These are phyloP conservation scores for Asparagopsis taxiformis DNA, from an alignment of 31 red algal species.

Conservation along the genomic window DNA sequence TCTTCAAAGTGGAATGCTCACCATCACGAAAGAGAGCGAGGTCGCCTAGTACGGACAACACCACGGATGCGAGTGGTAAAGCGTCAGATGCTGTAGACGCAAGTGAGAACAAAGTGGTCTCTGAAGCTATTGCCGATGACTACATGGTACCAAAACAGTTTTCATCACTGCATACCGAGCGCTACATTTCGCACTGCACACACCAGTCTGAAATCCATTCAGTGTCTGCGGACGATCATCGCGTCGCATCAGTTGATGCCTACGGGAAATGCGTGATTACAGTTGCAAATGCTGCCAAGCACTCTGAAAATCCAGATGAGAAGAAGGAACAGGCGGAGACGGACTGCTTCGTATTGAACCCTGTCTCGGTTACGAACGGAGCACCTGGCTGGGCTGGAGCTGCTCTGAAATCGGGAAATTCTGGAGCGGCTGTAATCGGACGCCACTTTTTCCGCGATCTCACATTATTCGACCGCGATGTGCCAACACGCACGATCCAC, in stretches of 20 bases:
- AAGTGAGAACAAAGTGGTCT: slow-evolving; percentile 7
- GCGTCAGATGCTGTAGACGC: not conserved
- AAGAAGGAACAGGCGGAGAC: not conserved
- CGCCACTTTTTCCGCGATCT: slow-evolving; percentile 56
- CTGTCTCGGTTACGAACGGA: slow-evolving; percentile 18
- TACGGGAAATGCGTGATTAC: slow-evolving; percentile 51
- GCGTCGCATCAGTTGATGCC: slow-evolving; percentile 58
- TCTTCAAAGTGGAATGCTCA: slow-evolving; percentile 22
- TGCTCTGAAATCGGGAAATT: slow-evolving; percentile 13
- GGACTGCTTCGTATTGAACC: slow-evolving; percentile 12
- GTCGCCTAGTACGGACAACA: not conserved
- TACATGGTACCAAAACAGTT: slow-evolving; percentile 44
- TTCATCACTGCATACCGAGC: not conserved
- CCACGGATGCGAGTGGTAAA: not conserved
- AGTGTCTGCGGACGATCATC: slow-evolving; percentile 14
- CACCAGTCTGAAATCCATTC: slow-evolving; percentile 65
- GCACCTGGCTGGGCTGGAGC: slow-evolving; percentile 66
- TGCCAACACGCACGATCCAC: slow-evolving; percentile 22
- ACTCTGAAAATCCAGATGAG: not conserved
- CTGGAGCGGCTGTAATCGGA: slow-evolving; percentile 6
- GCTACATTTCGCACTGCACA: slow-evolving; percentile 17
- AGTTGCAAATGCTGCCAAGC: not conserved
- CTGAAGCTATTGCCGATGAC: slow-evolving; percentile 59
- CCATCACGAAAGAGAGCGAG: slow-evolving; percentile 36
- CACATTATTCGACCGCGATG: slow-evolving; percentile 59